A percentile compares a stretch with the other conserved stretches of the same genome.
These are phyloP conservation scores for Cystofilobasidium ferigula DNA, from an alignment of 768 basidiomycete species.

Conservation along the genomic window DNA sequence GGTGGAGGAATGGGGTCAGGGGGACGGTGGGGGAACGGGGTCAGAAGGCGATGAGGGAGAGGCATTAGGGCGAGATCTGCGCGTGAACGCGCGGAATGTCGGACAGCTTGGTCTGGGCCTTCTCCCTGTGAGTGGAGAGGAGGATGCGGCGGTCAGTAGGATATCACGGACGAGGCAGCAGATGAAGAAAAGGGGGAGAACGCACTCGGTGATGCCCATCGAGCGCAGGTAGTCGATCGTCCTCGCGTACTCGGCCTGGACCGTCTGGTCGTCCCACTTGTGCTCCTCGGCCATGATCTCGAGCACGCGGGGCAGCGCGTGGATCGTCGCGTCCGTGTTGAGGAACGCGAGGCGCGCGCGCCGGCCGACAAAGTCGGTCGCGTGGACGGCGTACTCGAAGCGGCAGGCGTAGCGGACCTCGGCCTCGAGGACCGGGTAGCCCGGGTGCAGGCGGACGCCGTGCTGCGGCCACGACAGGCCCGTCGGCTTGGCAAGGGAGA, in stretches of 20 bases:
- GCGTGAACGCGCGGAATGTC: conserved; percentile 31
- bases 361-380: conserved; percentile 82
- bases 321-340: conserved; percentile 72
- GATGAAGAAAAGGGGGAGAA: neutral
- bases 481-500: conserved; percentile 63
- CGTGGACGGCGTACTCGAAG: conserved; percentile 56
- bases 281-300: conserved; percentile 84
- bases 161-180: no score
- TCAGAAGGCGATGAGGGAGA: no score
- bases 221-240: conserved; percentile 18
- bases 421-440: conserved; percentile 83
- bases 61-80: conserved; percentile 29
- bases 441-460: conserved; percentile 56
- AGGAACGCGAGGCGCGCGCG: conserved; percentile 90
- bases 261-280: conserved; percentile 49
- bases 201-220: conserved; percentile 24
- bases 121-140: neutral
- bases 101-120: conserved; percentile 32
- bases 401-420: conserved; percentile 81
- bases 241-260: conserved; percentile 17
- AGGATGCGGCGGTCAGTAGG: neutral
- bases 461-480: conserved; percentile 76
- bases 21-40: no score
- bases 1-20: no score
- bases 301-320: conserved; percentile 72